Percentiles rank a stretch among this genome's conserved stretches.
Conservation (phyloP, 805 yeast genomes). For the Torulaspora quercuum region DNA sequence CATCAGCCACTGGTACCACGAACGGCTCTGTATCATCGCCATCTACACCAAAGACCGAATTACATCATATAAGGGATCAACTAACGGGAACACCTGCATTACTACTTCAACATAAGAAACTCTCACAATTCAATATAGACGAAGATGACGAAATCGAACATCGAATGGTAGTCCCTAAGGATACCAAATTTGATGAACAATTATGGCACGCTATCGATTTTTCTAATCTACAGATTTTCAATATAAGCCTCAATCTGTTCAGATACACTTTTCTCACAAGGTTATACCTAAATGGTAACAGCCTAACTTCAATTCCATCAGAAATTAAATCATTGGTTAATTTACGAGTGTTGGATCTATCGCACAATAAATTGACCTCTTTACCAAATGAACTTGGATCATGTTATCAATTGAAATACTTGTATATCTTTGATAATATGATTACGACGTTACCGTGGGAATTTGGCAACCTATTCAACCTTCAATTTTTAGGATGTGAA, state of each 20-base stretch:
- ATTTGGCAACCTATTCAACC: slow-evolving; percentile 78
- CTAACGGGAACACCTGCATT: slow-evolving; percentile 28
- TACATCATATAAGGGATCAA: slow-evolving; percentile 25
- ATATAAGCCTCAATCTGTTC: slow-evolving; percentile 69
- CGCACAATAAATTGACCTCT: slow-evolving; percentile 65
- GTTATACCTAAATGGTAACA: slow-evolving; percentile 82
- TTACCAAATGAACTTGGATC: slow-evolving; percentile 86
- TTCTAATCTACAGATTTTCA: slow-evolving; percentile 79
- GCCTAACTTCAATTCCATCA: slow-evolving; percentile 62
- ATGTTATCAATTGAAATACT: slow-evolving; percentile 71
- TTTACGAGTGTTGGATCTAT: slow-evolving; percentile 78
- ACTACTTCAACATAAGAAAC: slow-evolving; percentile 41
- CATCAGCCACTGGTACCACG: slow-evolving; percentile 16
- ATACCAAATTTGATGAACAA: slow-evolving; percentile 53
- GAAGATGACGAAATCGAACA: slow-evolving; percentile 53
- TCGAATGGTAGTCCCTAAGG: slow-evolving; percentile 23
- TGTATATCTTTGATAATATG: slow-evolving; percentile 85
- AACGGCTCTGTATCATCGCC: slow-evolving; percentile 34
- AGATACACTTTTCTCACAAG: slow-evolving; percentile 81
- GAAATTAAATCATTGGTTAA: slow-evolving; percentile 65
- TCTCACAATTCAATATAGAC: slow-evolving; percentile 40
- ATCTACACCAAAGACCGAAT: slow-evolving; percentile 33
- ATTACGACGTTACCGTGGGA: slow-evolving; percentile 72
- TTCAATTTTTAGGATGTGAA: slow-evolving; percentile 86
- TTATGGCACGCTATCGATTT: slow-evolving; percentile 93